Evolutionary conservation across 805 yeast species (phyloP).

Genomic region (Tetrapisispora phaffii): DNA sequence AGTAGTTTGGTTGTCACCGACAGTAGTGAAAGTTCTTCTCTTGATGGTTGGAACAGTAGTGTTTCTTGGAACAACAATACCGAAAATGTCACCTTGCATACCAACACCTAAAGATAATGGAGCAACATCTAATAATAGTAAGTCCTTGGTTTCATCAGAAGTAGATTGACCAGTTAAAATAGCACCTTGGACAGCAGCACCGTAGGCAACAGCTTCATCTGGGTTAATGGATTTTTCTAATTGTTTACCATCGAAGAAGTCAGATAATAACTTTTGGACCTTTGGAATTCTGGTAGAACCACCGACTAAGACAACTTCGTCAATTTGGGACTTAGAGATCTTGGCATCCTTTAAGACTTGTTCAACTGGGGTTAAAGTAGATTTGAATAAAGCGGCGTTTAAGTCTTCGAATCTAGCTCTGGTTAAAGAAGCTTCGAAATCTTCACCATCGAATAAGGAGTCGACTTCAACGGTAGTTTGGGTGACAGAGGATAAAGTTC

Average conservation of each 20-base stretch:
- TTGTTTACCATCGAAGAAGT: slow-evolving; percentile 57
- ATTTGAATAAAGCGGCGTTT: slow-evolving; percentile 63
- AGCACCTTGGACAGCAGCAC: slow-evolving; percentile 99
- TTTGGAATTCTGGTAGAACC: slow-evolving; percentile 99
- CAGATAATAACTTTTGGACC: slow-evolving; percentile 38
- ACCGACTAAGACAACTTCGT: slow-evolving; percentile 95
- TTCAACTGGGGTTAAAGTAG: slow-evolving; percentile 90
- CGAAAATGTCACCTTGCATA: slow-evolving; percentile 98
- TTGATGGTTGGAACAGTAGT: slow-evolving; percentile 98
- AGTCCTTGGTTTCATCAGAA: slow-evolving; percentile 84
- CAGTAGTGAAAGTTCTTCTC: slow-evolving; percentile 98
- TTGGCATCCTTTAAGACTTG: slow-evolving; percentile 89
- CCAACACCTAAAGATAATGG: slow-evolving; percentile 99
- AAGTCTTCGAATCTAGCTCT: slow-evolving; percentile 1
- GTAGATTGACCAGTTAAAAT: slow-evolving; percentile 89
- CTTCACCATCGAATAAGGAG: slow-evolving; percentile 91
- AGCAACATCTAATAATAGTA: slow-evolving; percentile 91
- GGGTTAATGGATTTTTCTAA: slow-evolving; percentile 96
- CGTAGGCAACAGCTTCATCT: slow-evolving; percentile 98
- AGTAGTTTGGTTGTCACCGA: slow-evolving; percentile 96
- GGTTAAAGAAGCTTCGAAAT: slow-evolving; percentile 56
- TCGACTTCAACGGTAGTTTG: slow-evolving; percentile 95
- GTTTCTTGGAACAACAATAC: slow-evolving; percentile 98
- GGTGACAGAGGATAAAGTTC: slow-evolving; percentile 73
- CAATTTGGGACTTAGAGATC: slow-evolving; percentile 72